Evolutionary conservation across 1,284 basidiomycete species (phyloP).

Genomic region (Moesziomyces antarcticus): DNA sequence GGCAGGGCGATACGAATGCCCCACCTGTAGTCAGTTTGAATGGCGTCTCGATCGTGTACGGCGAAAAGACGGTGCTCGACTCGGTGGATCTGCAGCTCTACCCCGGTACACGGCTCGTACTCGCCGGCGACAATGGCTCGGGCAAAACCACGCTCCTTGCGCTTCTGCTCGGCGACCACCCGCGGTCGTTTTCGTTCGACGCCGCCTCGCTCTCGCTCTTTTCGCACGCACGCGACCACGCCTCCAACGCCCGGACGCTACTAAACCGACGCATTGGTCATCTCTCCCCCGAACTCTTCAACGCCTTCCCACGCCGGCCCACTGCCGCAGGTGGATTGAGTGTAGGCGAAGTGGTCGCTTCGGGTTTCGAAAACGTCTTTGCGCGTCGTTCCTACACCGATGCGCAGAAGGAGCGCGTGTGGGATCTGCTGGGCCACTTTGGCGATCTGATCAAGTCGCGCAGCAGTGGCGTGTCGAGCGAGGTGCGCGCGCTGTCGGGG

Average conservation of each 20-base stretch:
- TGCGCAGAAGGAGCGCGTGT: constrained; percentile 31
- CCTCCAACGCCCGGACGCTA: constrained; percentile 53
- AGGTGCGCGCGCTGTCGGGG: background rate
- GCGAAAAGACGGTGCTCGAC: constrained; percentile 72
- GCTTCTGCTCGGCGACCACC: constrained; percentile 91
- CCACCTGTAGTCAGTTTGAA: constrained; percentile 74
- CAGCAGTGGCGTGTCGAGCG: background rate
- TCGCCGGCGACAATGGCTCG: constrained; percentile 72
- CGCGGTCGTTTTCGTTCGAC: constrained; percentile 81
- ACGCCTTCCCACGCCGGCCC: constrained; percentile 78
- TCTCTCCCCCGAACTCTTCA: constrained; percentile 87
- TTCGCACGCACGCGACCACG: constrained; percentile 50
- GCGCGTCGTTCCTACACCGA: constrained; percentile 23
- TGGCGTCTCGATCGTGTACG: constrained; percentile 79
- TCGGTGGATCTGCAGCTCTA: constrained; percentile 41
- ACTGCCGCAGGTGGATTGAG: constrained; percentile 53
- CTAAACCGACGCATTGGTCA: constrained; percentile 72
- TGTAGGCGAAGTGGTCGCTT: constrained; percentile 56
- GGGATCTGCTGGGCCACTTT: constrained; percentile 38
- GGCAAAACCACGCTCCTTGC: constrained; percentile 97
- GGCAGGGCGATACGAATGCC: constrained; percentile 36
- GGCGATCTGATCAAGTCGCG: constrained; percentile 42
- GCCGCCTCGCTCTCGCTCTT: constrained; percentile 53
- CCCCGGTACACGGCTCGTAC: constrained; percentile 44
- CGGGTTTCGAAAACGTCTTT: constrained; percentile 63